phyloP scores from a whole-genome alignment of 2,329 filamentous ascomycete species.

The Monosporascus sp. region DNA sequence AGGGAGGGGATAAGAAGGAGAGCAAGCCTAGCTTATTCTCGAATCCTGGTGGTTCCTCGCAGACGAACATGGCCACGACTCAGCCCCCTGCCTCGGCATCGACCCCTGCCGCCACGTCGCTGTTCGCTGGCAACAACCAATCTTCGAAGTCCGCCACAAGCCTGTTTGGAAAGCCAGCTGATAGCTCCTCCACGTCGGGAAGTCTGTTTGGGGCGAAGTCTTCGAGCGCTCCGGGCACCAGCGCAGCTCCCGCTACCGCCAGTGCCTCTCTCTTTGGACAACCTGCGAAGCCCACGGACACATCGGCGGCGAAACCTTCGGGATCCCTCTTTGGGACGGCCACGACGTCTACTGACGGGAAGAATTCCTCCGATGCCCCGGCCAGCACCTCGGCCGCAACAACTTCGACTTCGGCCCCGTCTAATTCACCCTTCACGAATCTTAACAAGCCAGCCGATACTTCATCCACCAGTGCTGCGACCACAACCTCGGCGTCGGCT shows the following conservation, averaged over 20 bases:
- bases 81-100: constrained; percentile 21
- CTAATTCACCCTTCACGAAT: constrained; percentile 10
- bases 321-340: constrained; percentile 16
- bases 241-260: constrained; percentile 7
- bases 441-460: constrained; percentile 6
- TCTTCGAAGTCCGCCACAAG: constrained; percentile 10
- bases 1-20: constrained; percentile 23
- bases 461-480: constrained; percentile 10
- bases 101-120: constrained; percentile 11
- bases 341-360: not conserved
- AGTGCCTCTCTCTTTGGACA: constrained; percentile 15
- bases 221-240: constrained; percentile 8
- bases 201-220: constrained; percentile 20
- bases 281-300: constrained; percentile 18
- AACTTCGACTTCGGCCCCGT: constrained; percentile 16
- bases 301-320: constrained; percentile 14
- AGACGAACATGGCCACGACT: constrained; percentile 21
- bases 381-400: not conserved
- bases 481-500: constrained; percentile 14
- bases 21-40: constrained; percentile 15
- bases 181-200: constrained; percentile 12
- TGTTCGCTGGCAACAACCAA: constrained; percentile 14
- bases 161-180: constrained; percentile 23
- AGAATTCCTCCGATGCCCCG: not conserved
- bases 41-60: constrained; percentile 9